phyloP scores from a whole-genome alignment of 2,329 filamentous ascomycete species.

The Chaetothyriales sp. region DNA sequence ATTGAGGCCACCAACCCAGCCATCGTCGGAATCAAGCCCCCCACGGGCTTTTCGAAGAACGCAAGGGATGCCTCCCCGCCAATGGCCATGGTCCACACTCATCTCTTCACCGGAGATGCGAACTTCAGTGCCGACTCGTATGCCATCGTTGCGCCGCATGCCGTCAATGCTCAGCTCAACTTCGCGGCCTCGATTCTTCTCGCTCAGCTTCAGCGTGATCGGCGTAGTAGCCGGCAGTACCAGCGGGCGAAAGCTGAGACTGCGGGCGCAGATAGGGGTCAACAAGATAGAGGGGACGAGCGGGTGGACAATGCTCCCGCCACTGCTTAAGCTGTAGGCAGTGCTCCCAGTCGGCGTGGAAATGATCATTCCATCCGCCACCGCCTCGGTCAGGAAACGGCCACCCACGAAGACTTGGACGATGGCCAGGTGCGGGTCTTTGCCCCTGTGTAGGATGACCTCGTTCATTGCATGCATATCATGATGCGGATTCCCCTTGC shows the following conservation, averaged over 20 bases:
- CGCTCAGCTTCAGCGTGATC: constrained; percentile 65
- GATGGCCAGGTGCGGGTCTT: constrained; percentile 76
- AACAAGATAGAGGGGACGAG: constrained; percentile 76
- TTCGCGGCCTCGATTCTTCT: constrained; percentile 61
- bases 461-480: constrained; percentile 75
- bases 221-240: constrained; percentile 77
- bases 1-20: constrained; percentile 92
- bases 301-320: constrained; percentile 87
- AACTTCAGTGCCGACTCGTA: constrained; percentile 66
- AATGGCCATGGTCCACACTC: constrained; percentile 27
- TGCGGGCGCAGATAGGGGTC: constrained; percentile 86
- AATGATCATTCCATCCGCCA: constrained; percentile 87
- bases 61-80: constrained; percentile 75
- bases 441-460: constrained; percentile 80
- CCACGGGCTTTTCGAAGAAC: constrained; percentile 54
- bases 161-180: constrained; percentile 70
- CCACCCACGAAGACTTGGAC: constrained; percentile 84
- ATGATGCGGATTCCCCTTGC: constrained; percentile 22
- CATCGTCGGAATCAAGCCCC: constrained; percentile 51
- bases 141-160: constrained; percentile 47
- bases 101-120: constrained; percentile 78
- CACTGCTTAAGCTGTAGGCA: constrained; percentile 84
- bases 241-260: constrained; percentile 77
- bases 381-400: constrained; percentile 79
- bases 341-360: constrained; percentile 90